Conservation (phyloP, 169 alveolate species). For the Plasmodium blacklocki region DNA sequence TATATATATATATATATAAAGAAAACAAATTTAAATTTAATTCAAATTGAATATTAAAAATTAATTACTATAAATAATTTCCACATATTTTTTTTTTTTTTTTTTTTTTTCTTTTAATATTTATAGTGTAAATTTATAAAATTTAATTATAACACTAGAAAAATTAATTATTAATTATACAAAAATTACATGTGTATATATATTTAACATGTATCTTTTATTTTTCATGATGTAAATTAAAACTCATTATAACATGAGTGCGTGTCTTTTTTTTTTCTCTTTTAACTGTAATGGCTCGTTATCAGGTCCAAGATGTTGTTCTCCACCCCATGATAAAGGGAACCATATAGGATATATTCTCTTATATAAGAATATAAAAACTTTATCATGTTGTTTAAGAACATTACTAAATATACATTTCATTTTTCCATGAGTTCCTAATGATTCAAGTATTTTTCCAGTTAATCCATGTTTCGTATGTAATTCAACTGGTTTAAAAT, state of each 20-base stretch:
- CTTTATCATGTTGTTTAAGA: constrained; percentile 96
- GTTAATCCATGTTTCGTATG: constrained; percentile 97
- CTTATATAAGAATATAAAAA: constrained; percentile 93
- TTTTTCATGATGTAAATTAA: neutral
- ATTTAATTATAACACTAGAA: too few relatives aligned
- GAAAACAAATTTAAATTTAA: too few relatives aligned
- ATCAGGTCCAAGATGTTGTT: constrained; percentile 64
- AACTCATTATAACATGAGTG: neutral
- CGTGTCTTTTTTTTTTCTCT: neutral
- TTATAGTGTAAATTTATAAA: too few relatives aligned
- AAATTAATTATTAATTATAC: too few relatives aligned
- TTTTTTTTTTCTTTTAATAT: too few relatives aligned
- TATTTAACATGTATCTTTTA: neutral
- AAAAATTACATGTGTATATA: too few relatives aligned
- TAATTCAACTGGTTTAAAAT: constrained; percentile 97
- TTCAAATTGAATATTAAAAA: too few relatives aligned
- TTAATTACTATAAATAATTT: too few relatives aligned
- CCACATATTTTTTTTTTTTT: too few relatives aligned
- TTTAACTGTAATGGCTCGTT: constrained; percentile 33
- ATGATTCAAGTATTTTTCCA: constrained; percentile 96
- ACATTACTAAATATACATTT: constrained; percentile 96
- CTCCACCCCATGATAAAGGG: constrained; percentile 85
- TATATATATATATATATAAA: too few relatives aligned
- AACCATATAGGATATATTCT: constrained; percentile 95
- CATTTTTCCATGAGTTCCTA: constrained; percentile 99